Evolutionary conservation across 2,329 filamentous ascomycete genomes (phyloP).

Genomic region (Sarocladium kiliense): DNA sequence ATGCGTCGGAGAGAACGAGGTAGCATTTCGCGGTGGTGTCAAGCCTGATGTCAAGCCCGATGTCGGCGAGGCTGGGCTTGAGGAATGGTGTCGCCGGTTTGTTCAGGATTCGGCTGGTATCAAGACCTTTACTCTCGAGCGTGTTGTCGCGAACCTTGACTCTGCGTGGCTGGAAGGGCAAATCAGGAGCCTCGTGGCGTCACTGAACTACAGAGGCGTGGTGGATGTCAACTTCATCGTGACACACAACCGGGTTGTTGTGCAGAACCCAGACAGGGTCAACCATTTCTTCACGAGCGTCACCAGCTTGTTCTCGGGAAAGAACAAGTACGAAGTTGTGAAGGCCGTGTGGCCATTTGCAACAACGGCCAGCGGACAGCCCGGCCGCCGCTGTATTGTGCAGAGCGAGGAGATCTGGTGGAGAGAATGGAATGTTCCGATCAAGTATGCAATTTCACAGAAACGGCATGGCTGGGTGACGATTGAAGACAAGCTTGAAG

Average conservation of each 20-base stretch:
- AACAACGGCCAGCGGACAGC: constrained; percentile 38
- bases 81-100: constrained; percentile 42
- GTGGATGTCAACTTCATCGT: constrained; percentile 45
- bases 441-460: constrained; percentile 39
- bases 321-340: constrained; percentile 50
- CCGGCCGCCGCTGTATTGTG: constrained; percentile 40
- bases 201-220: constrained; percentile 43
- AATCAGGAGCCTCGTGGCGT: constrained; percentile 44
- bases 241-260: constrained; percentile 42
- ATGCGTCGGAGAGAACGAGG: constrained; percentile 42
- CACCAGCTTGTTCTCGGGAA: constrained; percentile 45
- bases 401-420: constrained; percentile 54
- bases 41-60: constrained; percentile 38
- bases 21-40: constrained; percentile 42
- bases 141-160: constrained; percentile 50
- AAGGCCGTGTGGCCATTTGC: constrained; percentile 55
- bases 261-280: constrained; percentile 47
- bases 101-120: constrained; percentile 38
- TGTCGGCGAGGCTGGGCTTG: constrained; percentile 36
- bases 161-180: constrained; percentile 50
- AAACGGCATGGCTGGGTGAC: constrained; percentile 38
- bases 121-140: constrained; percentile 46
- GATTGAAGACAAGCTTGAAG: constrained; percentile 49
- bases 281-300: constrained; percentile 51
- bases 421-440: constrained; percentile 30